Percentiles rank a stretch among this genome's conserved stretches.
phyloP scores from a whole-genome alignment of 1,139 yeast genomes.

The Suhomyces bokatorum region DNA sequence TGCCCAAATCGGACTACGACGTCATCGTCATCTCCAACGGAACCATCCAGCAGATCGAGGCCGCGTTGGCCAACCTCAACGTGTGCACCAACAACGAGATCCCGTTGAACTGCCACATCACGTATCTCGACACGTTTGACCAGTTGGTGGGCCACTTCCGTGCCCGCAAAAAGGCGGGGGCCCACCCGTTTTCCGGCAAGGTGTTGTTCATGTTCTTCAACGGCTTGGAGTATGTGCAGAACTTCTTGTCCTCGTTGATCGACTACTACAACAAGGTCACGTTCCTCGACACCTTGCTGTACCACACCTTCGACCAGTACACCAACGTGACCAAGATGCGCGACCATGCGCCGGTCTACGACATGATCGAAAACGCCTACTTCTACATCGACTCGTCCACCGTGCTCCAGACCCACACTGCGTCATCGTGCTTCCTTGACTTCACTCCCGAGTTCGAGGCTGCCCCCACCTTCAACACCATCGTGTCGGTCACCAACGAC shows the following conservation, averaged over 20 bases:
- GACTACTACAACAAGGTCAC: conserved; percentile 23
- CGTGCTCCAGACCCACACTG: conserved; percentile 5
- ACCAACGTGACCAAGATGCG: conserved; percentile 8
- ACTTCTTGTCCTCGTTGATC: conserved; percentile 32
- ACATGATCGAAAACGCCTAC: conserved; percentile 29
- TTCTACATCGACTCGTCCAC: conserved; percentile 39
- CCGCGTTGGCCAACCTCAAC: conserved; percentile 28
- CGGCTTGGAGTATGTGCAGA: conserved; percentile 37
- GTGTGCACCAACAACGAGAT: conserved; percentile 28
- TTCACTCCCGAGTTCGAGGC: conserved; percentile 8
- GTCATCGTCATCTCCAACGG: conserved; percentile 41
- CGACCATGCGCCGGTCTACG: conserved; percentile 13
- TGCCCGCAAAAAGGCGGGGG: conserved; percentile 1
- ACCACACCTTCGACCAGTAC: conserved; percentile 11
- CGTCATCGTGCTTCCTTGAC: conserved; percentile 2
- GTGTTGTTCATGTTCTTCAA: conserved; percentile 44
- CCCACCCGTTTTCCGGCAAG: conserved; percentile 28
- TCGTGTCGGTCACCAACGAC: conserved; percentile 38
- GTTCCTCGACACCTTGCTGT: conserved; percentile 10
- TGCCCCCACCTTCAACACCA: conserved; percentile 25
- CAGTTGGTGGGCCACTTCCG: conserved; percentile 23
- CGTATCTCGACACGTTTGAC: conserved; percentile 31
- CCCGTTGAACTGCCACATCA: conserved; percentile 27
- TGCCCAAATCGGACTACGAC: conserved; percentile 37
- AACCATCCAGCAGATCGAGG: conserved; percentile 32